phyloP scores from a whole-genome alignment of 257 asterid species.

The Nicotiana tabacum region DNA sequence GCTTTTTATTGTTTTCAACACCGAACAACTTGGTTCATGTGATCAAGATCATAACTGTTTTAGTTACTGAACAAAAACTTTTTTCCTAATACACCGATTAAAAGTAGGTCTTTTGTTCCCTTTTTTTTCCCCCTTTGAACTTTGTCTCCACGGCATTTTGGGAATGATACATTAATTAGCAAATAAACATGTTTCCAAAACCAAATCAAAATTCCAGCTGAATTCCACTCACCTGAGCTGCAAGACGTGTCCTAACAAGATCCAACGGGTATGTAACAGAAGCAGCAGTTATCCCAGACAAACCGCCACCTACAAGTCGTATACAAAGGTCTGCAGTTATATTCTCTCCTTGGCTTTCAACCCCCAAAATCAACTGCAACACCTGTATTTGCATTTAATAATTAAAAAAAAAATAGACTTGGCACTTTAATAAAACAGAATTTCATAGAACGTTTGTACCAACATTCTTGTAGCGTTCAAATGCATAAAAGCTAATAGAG shows the following conservation, averaged over 20 bases:
- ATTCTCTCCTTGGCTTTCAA: slow-evolving; percentile 52
- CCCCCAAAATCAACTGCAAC: slow-evolving; percentile 45
- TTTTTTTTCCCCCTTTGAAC: no score
- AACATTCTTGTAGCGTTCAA: slow-evolving; percentile 83
- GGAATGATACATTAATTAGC: background rate
- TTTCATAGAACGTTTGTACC: slow-evolving; percentile 52
- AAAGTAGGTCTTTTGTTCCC: background rate
- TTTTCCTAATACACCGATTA: background rate
- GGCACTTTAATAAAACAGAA: background rate
- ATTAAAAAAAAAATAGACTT: background rate
- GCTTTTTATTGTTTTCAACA: background rate
- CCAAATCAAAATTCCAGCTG: background rate
- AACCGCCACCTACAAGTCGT: slow-evolving; percentile 79
- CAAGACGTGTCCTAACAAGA: slow-evolving; percentile 79
- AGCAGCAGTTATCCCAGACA: slow-evolving; percentile 91
- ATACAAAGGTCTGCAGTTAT: slow-evolving; percentile 57
- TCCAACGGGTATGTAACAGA: slow-evolving; percentile 77
- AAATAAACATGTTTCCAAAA: background rate
- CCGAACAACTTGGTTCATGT: background rate
- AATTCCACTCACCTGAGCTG: slow-evolving; percentile 56
- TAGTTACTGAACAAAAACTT: background rate
- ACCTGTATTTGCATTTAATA: slow-evolving; percentile 27
- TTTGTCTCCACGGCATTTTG: background rate
- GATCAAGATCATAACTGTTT: background rate
- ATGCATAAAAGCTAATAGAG: slow-evolving; percentile 73